phyloP scores from a whole-genome alignment of 768 basidiomycete species.

The Podaxis carcinomalis region DNA sequence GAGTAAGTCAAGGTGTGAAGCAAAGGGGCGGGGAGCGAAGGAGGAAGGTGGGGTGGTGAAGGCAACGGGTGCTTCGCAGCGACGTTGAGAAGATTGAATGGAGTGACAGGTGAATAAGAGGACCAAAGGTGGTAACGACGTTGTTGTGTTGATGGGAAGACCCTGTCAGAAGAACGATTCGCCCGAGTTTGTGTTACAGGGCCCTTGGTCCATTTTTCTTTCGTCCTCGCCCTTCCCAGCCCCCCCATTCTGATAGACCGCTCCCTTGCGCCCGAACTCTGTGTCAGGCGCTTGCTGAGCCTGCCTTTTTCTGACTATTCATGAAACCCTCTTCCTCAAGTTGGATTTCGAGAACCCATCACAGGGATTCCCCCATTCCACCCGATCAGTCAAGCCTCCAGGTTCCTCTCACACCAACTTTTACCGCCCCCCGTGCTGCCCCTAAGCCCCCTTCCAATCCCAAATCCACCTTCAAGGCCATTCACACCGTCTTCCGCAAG shows the following conservation, averaged over 20 bases:
- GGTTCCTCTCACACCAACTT: constrained; percentile 42
- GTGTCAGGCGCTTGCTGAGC: neutral
- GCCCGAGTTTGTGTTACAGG: neutral
- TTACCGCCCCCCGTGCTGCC: constrained; percentile 33
- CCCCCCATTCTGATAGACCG: neutral
- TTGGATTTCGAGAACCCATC: constrained; percentile 37
- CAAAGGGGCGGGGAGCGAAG: neutral
- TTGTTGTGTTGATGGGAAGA: neutral
- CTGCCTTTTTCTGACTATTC: constrained; percentile 13
- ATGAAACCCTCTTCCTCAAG: constrained; percentile 38
- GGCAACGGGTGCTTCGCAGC: neutral
- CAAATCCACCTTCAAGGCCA: constrained; percentile 32
- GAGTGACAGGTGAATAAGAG: neutral
- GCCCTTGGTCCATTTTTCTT: neutral
- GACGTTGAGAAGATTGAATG: neutral
- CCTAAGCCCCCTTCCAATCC: constrained; percentile 28
- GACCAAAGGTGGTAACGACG: neutral
- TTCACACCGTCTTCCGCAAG: constrained; percentile 54
- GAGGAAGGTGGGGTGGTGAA: neutral
- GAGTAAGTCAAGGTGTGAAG: neutral
- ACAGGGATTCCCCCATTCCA: constrained; percentile 30
- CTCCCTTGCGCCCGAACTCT: neutral
- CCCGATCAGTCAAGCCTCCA: constrained; percentile 25
- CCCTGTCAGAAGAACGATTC: neutral
- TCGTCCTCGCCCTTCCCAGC: neutral